Base-by-base conservation (phyloP, 495 filamentous ascomycete species). In the Tuber brumale region DNA sequence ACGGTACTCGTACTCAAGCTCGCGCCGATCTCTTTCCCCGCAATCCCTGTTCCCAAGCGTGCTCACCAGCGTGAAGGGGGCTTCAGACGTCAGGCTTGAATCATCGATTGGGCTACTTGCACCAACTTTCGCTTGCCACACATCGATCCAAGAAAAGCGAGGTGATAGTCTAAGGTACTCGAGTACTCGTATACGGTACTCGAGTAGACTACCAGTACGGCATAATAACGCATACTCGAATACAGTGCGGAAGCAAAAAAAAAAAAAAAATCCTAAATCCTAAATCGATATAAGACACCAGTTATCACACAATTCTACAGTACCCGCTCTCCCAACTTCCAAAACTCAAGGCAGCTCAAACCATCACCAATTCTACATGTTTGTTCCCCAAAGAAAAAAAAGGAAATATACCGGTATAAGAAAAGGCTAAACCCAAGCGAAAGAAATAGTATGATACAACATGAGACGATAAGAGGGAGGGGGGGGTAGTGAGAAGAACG, bases 271-370 rank as follows among this genome's bases (percentile, higher is more conserved):
- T n/a, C 6, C 4, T 8, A 51, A 35, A 66, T 3, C n/a, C n/a
- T n/a, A 66, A 66, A 66, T 66, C 27, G 57, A 66, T 66, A 31
- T 61, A 66, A 66, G 57, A 66, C 57, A 35, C 57, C 57, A 27
- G 57, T 27, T 66, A 66, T 66, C 57, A 66, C 57, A 3, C 57
- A 27, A 66, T 66, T 66, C 57, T 66, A 39, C 37, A 39, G 37
- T 39, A 66, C 27, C 57, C 57, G 16, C 57, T 66, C 27, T 18
- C 27, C 27, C 14, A 66, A 35, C 31, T 27, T 66, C 57, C 27
- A 66, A 66, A 66, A 66, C 4, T 18, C 57, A 66, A 66, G 31
- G 3, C 27, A 66, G 14, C 57, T 66, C 57, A 66, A 66, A 66
- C 57, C 12, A 66, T 66, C 27, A 14, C 57, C 57, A 66, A 66